Percentiles rank a stretch among this genome's conserved stretches.
Conservation (phyloP, 2,329 filamentous ascomycete species). For the Teratosphaeria destructans region DNA sequence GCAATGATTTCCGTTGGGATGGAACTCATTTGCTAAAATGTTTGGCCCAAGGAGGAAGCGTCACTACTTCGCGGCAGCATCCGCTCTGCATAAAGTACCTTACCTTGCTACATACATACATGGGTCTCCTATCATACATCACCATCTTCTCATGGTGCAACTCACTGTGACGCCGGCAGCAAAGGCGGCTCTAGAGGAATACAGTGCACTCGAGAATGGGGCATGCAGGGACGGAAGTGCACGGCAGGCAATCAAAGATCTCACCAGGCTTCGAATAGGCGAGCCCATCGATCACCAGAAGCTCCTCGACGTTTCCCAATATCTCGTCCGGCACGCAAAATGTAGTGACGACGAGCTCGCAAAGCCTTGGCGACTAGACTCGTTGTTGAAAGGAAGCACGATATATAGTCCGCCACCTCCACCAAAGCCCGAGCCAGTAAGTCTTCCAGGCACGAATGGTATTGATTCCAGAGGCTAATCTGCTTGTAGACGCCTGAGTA, state of each 20-base stretch:
- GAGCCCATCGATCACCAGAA: constrained; percentile 64
- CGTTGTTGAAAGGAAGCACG: constrained; percentile 58
- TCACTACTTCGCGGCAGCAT: background rate
- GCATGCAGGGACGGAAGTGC: constrained; percentile 3
- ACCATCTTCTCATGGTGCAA: constrained; percentile 51
- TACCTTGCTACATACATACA: background rate
- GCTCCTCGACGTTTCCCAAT: constrained; percentile 51
- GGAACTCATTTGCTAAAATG: background rate
- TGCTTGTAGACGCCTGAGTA: constrained; percentile 61
- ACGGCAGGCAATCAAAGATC: constrained; percentile 2
- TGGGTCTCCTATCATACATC: background rate
- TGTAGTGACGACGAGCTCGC: constrained; percentile 11
- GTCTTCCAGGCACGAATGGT: constrained; percentile 19
- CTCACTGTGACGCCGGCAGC: constrained; percentile 65
- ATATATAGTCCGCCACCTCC: constrained; percentile 73
- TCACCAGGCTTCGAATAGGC: constrained; percentile 36
- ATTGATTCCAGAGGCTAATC: background rate
- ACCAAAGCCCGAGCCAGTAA: constrained; percentile 65
- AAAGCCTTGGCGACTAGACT: constrained; percentile 47
- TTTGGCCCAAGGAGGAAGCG: background rate
- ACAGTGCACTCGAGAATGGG: constrained; percentile 8
- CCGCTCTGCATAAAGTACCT: background rate
- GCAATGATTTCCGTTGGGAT: background rate
- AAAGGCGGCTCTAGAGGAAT: constrained; percentile 48
- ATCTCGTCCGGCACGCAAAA: constrained; percentile 28